Evolutionary conservation across 495 filamentous ascomycete species (phyloP), one percentile per base, ranked within the genome.

Genomic region (Chaetomidium leptoderma): DNA sequence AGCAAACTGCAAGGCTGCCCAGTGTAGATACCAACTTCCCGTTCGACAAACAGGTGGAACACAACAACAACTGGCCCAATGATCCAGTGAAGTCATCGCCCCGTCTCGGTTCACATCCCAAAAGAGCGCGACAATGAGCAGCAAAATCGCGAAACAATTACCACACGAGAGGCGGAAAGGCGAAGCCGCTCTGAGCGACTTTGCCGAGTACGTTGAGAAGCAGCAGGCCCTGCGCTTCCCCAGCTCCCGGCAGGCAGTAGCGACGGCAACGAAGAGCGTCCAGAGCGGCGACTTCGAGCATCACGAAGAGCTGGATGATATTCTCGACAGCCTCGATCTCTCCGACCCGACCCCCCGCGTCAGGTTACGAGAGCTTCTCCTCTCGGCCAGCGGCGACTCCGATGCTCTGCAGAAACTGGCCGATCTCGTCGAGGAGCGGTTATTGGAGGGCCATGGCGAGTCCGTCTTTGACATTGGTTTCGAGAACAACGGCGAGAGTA

Each of bases 171-270:
- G 88, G 64, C 86, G 88, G 66, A 86, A 89, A 79, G 91, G 91
- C 60, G 91, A 96, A 74, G 80, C 88, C 53, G 93, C 93, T 19
- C 79, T 98, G 57, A 92, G 88, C 78, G 93, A 97, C 63, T 98
- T 98, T 67, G 91, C 95, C 69, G 93, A 97, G 71, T 97, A 96
- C 63, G 95, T 96, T 57, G 91, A 97, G 70, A 86, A 92, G 72
- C 91, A 98, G 70, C 92, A 97, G 71, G 81, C 83, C 4, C 68
- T 86, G 62, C 75, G 84, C 23, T 76, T 81, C 70, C 72, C 81
- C 37, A 63, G 60, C 16, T 67, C 70, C 36, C 74, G 74, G 49
- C 48, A 39, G 32, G 50, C 69, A 11, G 33, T 71, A 7, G 33
- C 70, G 55, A 52, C 62, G 60, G 44, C 35, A 83, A 89, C 73